Conservation (phyloP, 2,329 filamentous ascomycete genomes). For the Fusarium sp. region DNA sequence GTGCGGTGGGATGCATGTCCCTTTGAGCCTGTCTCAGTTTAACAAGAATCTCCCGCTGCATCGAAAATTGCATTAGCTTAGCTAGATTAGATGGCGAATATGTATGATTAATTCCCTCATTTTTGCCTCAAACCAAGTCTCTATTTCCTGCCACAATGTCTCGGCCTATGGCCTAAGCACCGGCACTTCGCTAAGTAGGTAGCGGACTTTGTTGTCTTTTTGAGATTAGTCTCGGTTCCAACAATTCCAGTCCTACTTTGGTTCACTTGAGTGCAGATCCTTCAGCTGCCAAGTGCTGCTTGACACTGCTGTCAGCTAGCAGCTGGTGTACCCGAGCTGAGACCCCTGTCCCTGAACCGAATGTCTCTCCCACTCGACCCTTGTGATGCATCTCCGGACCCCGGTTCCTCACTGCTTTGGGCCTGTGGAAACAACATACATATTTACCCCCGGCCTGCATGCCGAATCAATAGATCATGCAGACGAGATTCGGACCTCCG, state of each 20-base stretch:
- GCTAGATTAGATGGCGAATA: not conserved
- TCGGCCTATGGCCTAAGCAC: not conserved
- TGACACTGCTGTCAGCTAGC: not conserved
- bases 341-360: not conserved
- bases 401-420: not conserved
- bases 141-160: not conserved
- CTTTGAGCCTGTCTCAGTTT: conserved; percentile 28
- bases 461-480: not conserved
- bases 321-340: not conserved
- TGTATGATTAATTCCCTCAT: conserved; percentile 2
- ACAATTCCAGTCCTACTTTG: not conserved
- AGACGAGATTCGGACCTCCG: not conserved
- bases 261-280: not conserved
- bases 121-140: not conserved
- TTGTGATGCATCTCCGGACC: not conserved
- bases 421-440: not conserved
- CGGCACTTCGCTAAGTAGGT: not conserved
- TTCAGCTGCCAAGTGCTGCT: not conserved
- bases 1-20: conserved; percentile 51
- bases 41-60: not conserved
- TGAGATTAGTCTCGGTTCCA: not conserved
- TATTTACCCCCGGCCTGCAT: not conserved
- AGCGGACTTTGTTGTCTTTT: not conserved
- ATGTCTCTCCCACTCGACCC: not conserved
- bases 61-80: not conserved